These are phyloP conservation scores for Xylaria acuta DNA, from an alignment of 495 filamentous ascomycete species.

Conservation along the genomic window DNA sequence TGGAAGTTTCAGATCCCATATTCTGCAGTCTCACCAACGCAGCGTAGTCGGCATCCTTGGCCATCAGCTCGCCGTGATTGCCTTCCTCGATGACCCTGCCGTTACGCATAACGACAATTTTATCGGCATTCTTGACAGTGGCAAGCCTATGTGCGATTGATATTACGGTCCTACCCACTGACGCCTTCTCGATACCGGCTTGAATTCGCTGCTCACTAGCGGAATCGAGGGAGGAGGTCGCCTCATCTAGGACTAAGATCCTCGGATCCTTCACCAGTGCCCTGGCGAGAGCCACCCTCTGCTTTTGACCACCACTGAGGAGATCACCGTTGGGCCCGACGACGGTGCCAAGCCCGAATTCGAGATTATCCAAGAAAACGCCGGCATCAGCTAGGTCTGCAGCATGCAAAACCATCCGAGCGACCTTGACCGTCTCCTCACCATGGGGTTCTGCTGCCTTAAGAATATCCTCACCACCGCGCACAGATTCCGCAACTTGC, in stretches of 20 bases:
- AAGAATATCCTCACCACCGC: slow-evolving; percentile 33
- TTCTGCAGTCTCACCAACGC: slow-evolving; percentile 45
- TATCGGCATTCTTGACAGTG: slow-evolving; percentile 67
- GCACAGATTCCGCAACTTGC: slow-evolving; percentile 35
- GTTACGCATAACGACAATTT: slow-evolving; percentile 65
- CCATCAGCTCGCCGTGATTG: slow-evolving; percentile 49
- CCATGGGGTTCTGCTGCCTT: slow-evolving; percentile 32
- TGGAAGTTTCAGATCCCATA: slow-evolving; percentile 38
- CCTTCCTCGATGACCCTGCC: slow-evolving; percentile 64
- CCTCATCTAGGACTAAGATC: slow-evolving; percentile 63
- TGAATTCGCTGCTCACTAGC: slow-evolving; percentile 61
- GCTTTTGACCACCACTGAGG: slow-evolving; percentile 64
- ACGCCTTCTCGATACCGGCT: slow-evolving; percentile 54
- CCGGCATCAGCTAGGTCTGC: slow-evolving; percentile 48
- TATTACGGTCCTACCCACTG: slow-evolving; percentile 67
- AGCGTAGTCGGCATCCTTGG: slow-evolving; percentile 50
- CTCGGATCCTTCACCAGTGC: slow-evolving; percentile 55
- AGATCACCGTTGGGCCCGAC: slow-evolving; percentile 57
- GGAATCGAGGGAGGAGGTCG: slow-evolving; percentile 61
- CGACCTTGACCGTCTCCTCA: slow-evolving; percentile 38
- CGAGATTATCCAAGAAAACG: slow-evolving; percentile 44
- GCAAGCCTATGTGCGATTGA: slow-evolving; percentile 74
- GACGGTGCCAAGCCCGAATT: slow-evolving; percentile 53
- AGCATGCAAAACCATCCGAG: slow-evolving; percentile 40
- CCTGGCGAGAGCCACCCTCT: slow-evolving; percentile 66